These are phyloP conservation scores for Solanum sejunctum DNA, from an alignment of 257 asterid species.

Conservation along the genomic window DNA sequence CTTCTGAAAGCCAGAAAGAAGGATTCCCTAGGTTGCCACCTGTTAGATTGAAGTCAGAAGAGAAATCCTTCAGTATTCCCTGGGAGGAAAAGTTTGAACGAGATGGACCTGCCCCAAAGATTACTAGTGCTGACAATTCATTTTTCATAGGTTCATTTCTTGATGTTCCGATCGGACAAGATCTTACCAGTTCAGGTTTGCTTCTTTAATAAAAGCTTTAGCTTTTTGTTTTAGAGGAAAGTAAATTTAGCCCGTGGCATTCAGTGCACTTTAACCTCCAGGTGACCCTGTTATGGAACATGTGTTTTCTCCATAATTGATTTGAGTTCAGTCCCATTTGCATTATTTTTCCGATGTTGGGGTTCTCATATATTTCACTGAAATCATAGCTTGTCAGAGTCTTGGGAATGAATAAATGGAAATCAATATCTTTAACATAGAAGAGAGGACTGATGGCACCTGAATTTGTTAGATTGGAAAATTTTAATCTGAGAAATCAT, in stretches of 20 bases:
- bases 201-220: not conserved
- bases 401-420: not conserved
- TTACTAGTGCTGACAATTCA: conserved; percentile 45
- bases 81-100: conserved; percentile 86
- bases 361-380: not conserved
- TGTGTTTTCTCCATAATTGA: not conserved
- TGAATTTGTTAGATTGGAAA: not conserved
- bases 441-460: not conserved
- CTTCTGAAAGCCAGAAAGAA: conserved; percentile 61
- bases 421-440: not conserved
- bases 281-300: not conserved
- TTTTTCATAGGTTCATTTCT: conserved; percentile 86
- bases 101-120: conserved; percentile 51
- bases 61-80: conserved; percentile 57
- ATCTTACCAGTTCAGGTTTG: conserved; percentile 61
- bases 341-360: not conserved
- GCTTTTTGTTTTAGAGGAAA: not conserved
- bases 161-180: conserved; percentile 95
- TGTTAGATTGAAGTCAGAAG: conserved; percentile 83
- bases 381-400: not conserved
- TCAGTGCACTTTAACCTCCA: not conserved
- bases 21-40: conserved; percentile 90
- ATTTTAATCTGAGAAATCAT: not conserved
- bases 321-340: not conserved
- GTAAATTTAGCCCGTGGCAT: not conserved